These are phyloP conservation scores for Xerocomellus intermedius DNA, from an alignment of 768 basidiomycete species.

Conservation along the genomic window DNA sequence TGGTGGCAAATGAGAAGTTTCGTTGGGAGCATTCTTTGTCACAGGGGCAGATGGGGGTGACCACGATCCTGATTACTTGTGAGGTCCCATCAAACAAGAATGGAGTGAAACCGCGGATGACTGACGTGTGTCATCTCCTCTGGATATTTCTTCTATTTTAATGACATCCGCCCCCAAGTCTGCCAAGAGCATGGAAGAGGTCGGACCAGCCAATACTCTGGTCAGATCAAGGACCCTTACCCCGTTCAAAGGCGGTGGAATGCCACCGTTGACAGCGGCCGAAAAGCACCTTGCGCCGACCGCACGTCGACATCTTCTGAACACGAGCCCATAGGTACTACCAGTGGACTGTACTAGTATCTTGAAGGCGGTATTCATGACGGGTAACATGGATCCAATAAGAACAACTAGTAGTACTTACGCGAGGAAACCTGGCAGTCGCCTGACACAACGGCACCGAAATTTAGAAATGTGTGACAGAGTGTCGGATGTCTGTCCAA, in stretches of 20 bases:
- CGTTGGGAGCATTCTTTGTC: slow-evolving; percentile 46
- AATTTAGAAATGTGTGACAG: slow-evolving; percentile 4
- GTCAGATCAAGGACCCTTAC: slow-evolving; percentile 87
- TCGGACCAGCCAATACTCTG: slow-evolving; percentile 88
- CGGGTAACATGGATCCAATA: slow-evolving; percentile 6
- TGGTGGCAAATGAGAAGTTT: slow-evolving; percentile 67
- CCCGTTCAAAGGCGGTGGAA: slow-evolving; percentile 76
- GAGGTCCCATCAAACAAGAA: slow-evolving; percentile 13
- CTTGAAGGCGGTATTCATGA: not conserved
- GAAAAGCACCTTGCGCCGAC: slow-evolving; percentile 14
- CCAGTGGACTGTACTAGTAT: not conserved
- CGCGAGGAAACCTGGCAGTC: not conserved
- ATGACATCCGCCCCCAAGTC: slow-evolving; percentile 92
- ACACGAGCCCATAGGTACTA: not conserved
- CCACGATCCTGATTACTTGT: slow-evolving; percentile 54
- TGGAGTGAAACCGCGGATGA: slow-evolving; percentile 13
- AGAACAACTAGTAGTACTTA: not conserved
- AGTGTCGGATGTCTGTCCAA: slow-evolving; percentile 28
- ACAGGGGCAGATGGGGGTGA: slow-evolving; percentile 58
- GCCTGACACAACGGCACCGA: slow-evolving; percentile 13
- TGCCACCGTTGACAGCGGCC: slow-evolving; percentile 38
- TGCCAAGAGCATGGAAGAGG: slow-evolving; percentile 90
- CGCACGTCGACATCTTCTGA: not conserved
- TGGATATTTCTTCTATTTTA: slow-evolving; percentile 79
- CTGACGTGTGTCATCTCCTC: slow-evolving; percentile 88